Evolutionary conservation across 495 filamentous ascomycete genomes (phyloP), one percentile per base, ranked within the genome.

Genomic region (Staphylotrichum longicolle): DNA sequence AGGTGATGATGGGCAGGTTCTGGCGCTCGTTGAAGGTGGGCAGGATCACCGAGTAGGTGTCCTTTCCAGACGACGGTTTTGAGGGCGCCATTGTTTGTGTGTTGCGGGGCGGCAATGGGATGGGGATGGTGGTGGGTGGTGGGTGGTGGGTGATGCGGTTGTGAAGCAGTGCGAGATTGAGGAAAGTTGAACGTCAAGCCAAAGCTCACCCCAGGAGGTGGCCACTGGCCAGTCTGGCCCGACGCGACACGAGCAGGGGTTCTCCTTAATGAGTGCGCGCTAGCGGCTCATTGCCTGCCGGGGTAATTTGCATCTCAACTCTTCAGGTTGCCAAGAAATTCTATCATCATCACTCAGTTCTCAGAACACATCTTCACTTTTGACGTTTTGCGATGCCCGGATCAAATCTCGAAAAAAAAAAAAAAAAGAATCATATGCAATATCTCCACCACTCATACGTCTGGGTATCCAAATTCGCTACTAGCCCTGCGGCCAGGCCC

Each of bases 21-120:
- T 85, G 86, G 72, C 94, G 91, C 82, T 98, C 95, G 70, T 98
- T 98, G 83, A 96, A 98, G 63, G 94, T 98, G 46, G 94, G 94
- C 60, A 98, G 85, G 73, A 98, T 92, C 74, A 98, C 88, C 63
- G 93, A 93, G 83, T 96, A 98, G 75, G 95, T 93, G 85, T 91
- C 78, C 66, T 80, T 73, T 6, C 65, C 56, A 56, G 66, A 37
- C 0, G 63, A 45, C 30, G 67, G 55, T 42, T 70, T 70, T 14
- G 63, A 41, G 15, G 62, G 66, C 35, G 66, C 63, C 66, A 68
- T 71, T 59, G 61, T 61, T 56, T 58, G 2, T 40, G 14, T 39
- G 37, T 39, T 20, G 9, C 41, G 40, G 33, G 50, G 9, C 20
- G 45, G 49, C 4, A 61, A 61, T 61, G 20, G 50, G 12, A 20